Conservation (phyloP, 768 basidiomycete genomes). For the Pulveroboletus sp. region DNA sequence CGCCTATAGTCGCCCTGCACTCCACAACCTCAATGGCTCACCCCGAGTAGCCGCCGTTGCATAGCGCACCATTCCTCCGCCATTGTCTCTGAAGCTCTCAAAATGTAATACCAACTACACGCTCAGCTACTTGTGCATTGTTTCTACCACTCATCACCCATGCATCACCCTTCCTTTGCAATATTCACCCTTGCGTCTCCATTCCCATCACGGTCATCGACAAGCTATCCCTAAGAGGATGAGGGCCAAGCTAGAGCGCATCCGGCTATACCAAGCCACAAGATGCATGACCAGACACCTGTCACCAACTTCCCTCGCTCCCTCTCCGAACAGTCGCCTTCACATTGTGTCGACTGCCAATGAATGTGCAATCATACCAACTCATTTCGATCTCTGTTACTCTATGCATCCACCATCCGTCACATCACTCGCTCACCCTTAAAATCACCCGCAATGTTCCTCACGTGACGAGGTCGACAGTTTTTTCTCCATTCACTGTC, state of each 20-base stretch:
- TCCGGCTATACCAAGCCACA: slow-evolving; percentile 19
- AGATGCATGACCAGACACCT: slow-evolving; percentile 7
- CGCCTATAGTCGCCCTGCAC: slow-evolving; percentile 68
- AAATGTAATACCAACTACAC: slow-evolving; percentile 79
- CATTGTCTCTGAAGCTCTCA: slow-evolving; percentile 49
- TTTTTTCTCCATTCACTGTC: slow-evolving; percentile 39
- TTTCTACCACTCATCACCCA: slow-evolving; percentile 63
- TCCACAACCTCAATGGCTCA: slow-evolving; percentile 71
- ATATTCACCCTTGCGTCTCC: slow-evolving; percentile 41
- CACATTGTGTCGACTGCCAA: slow-evolving; percentile 19
- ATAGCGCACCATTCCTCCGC: slow-evolving; percentile 44
- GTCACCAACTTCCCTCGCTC: background rate
- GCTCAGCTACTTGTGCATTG: slow-evolving; percentile 56
- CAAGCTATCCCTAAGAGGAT: slow-evolving; percentile 38
- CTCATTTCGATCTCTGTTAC: slow-evolving; percentile 41
- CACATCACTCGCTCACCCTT: slow-evolving; percentile 41
- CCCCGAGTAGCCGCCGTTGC: slow-evolving; percentile 52
- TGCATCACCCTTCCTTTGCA: slow-evolving; percentile 57
- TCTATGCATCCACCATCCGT: slow-evolving; percentile 53
- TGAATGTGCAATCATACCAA: slow-evolving; percentile 37
- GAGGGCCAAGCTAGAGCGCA: slow-evolving; percentile 8
- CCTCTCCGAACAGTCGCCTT: slow-evolving; percentile 1
- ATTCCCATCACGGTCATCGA: slow-evolving; percentile 45
- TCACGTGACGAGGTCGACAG: slow-evolving; percentile 53
- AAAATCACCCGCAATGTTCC: slow-evolving; percentile 42